phyloP scores from a whole-genome alignment of 345 rosid genomes.

The Laguncularia racemosa region DNA sequence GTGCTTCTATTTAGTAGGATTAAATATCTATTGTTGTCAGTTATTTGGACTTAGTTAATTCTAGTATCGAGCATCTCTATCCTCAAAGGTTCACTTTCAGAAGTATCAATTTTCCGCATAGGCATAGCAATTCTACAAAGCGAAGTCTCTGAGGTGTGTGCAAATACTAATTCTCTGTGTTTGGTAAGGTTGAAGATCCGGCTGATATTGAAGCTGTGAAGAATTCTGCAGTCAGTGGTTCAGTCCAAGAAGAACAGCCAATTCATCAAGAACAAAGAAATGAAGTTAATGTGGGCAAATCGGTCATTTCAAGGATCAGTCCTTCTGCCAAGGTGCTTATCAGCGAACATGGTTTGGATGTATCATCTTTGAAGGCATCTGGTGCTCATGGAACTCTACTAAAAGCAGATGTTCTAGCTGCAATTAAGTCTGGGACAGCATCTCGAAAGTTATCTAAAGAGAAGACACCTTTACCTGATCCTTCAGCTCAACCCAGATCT shows the following conservation, averaged over 20 bases:
- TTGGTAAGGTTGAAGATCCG: conserved; percentile 80
- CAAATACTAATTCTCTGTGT: conserved; percentile 16
- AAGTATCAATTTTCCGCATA: conserved; percentile 1
- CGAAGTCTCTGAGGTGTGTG: conserved; percentile 9
- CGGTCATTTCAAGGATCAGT: conserved; percentile 68
- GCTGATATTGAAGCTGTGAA: conserved; percentile 57
- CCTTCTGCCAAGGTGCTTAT: conserved; percentile 85
- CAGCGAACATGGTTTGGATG: conserved; percentile 69
- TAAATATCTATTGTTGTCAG: not conserved
- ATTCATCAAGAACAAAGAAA: conserved; percentile 32
- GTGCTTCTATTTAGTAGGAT: not conserved
- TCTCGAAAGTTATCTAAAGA: conserved; percentile 38
- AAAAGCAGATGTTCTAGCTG: conserved; percentile 75
- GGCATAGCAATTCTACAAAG: not conserved
- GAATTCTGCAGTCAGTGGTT: conserved; percentile 39
- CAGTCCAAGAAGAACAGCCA: conserved; percentile 36
- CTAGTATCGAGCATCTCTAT: too few relatives aligned
- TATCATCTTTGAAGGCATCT: conserved; percentile 67
- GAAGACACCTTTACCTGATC: conserved; percentile 33
- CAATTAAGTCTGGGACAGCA: conserved; percentile 69
- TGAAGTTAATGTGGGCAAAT: conserved; percentile 28
- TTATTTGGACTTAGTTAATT: not conserved
- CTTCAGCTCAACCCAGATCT: conserved; percentile 28
- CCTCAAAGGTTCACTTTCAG: too few relatives aligned
- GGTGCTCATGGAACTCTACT: conserved; percentile 81